These are phyloP conservation scores for Amanita inopinata DNA, from an alignment of 768 basidiomycete species.

Conservation along the genomic window DNA sequence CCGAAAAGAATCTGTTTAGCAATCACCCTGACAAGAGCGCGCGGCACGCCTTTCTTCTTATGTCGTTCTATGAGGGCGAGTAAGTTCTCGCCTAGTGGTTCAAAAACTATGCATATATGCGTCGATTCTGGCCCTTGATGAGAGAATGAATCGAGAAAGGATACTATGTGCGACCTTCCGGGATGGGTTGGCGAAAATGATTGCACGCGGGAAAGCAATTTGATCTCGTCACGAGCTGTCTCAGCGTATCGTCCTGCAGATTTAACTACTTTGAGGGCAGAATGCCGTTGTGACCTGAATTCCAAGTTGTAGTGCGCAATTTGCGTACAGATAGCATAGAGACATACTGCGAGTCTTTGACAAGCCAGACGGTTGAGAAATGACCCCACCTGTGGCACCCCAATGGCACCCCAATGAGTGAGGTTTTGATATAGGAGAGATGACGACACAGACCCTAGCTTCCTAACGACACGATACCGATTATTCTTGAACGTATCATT, in stretches of 20 bases:
- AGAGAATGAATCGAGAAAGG: slow-evolving; percentile 84
- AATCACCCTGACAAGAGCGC: slow-evolving; percentile 75
- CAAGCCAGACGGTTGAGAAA: slow-evolving; percentile 92
- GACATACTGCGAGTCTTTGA: slow-evolving; percentile 63
- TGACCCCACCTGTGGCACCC: slow-evolving; percentile 69
- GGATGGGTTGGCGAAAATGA: slow-evolving; percentile 65
- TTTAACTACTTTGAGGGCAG: slow-evolving; percentile 92
- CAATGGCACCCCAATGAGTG: slow-evolving; percentile 10
- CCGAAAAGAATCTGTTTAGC: slow-evolving; percentile 82
- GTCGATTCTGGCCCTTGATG: slow-evolving; percentile 62
- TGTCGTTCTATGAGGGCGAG: slow-evolving; percentile 66
- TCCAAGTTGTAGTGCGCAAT: slow-evolving; percentile 8
- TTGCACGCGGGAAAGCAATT: slow-evolving; percentile 70
- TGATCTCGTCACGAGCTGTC: slow-evolving; percentile 95
- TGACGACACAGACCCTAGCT: slow-evolving; percentile 59
- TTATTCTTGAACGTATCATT: slow-evolving; percentile 77
- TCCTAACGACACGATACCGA: slow-evolving; percentile 80
- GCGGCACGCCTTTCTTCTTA: slow-evolving; percentile 78
- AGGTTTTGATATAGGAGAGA: slow-evolving; percentile 4
- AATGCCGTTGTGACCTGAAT: slow-evolving; percentile 59
- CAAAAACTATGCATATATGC: slow-evolving; percentile 89
- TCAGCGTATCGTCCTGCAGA: slow-evolving; percentile 93
- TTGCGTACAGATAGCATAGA: slow-evolving; percentile 6
- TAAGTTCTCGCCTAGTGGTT: slow-evolving; percentile 74
- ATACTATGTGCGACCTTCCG: slow-evolving; percentile 74